phyloP scores from a whole-genome alignment of 441 rosid genomes.

The Pelargonium citronellum region DNA sequence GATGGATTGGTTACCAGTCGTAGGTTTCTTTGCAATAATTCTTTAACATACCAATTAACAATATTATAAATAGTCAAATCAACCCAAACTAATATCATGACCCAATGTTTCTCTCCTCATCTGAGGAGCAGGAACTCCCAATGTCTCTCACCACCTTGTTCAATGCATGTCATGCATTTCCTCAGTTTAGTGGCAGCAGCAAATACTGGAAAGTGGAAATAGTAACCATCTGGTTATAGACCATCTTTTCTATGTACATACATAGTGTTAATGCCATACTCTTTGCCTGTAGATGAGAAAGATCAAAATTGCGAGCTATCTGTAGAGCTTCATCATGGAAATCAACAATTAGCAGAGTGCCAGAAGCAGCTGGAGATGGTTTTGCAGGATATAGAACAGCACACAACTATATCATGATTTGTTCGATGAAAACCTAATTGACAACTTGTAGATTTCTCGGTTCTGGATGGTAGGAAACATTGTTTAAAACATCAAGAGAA shows the following conservation, averaged over 20 bases:
- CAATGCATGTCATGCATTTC: background rate
- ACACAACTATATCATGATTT: background rate
- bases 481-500: background rate
- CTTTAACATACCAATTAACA: no score
- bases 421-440: background rate
- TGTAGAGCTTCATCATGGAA: slow-evolving; percentile 17
- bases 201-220: no score
- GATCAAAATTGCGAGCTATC: slow-evolving; percentile 23
- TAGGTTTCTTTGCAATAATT: slow-evolving; percentile 7
- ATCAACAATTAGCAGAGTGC: slow-evolving; percentile 16
- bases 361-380: slow-evolving; percentile 19
- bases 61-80: background rate
- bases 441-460: background rate
- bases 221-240: background rate
- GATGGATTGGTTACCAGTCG: slow-evolving; percentile 16
- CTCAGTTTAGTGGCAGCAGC: background rate
- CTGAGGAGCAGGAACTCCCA: no score
- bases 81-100: no score
- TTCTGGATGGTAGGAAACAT: background rate
- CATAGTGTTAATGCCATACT: background rate
- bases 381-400: slow-evolving; percentile 18
- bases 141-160: no score
- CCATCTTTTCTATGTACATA: background rate
- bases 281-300: slow-evolving; percentile 15
- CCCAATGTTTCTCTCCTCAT: no score